phyloP scores from a whole-genome alignment of 2,329 filamentous ascomycete genomes.

The Ceratocystis huliohia region DNA sequence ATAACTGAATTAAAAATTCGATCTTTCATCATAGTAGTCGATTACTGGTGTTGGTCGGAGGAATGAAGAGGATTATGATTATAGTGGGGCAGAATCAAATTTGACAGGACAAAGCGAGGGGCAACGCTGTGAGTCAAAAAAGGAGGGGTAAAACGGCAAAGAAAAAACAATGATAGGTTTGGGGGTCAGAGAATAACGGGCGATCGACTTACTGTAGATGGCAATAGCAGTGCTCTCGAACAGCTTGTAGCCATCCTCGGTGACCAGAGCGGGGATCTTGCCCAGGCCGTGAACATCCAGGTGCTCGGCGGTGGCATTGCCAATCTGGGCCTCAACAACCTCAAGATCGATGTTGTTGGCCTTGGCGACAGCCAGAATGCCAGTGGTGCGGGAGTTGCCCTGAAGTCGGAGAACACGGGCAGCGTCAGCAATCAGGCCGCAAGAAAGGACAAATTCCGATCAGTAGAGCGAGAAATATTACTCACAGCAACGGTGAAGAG shows the following conservation, averaged over 20 bases:
- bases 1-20: slow-evolving; percentile 22
- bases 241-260: slow-evolving; percentile 79
- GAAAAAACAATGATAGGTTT: slow-evolving; percentile 16
- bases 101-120: background rate
- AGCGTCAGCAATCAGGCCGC: slow-evolving; percentile 26
- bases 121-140: slow-evolving; percentile 1
- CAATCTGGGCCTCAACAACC: slow-evolving; percentile 57
- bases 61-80: background rate
- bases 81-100: slow-evolving; percentile 8
- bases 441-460: slow-evolving; percentile 21
- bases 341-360: slow-evolving; percentile 91
- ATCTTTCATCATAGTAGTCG: slow-evolving; percentile 18
- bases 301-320: slow-evolving; percentile 61
- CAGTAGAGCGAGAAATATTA: slow-evolving; percentile 22
- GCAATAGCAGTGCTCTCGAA: slow-evolving; percentile 88
- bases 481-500: slow-evolving; percentile 77
- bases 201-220: slow-evolving; percentile 73
- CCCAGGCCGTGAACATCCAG: slow-evolving; percentile 72
- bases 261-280: slow-evolving; percentile 87
- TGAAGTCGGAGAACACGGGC: slow-evolving; percentile 31
- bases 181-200: slow-evolving; percentile 25
- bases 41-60: slow-evolving; percentile 4
- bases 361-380: slow-evolving; percentile 88
- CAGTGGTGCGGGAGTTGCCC: slow-evolving; percentile 81
- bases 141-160: slow-evolving; percentile 12